phyloP scores from a whole-genome alignment of 75 land plant genomes.

The Cupressus sempervirens region DNA sequence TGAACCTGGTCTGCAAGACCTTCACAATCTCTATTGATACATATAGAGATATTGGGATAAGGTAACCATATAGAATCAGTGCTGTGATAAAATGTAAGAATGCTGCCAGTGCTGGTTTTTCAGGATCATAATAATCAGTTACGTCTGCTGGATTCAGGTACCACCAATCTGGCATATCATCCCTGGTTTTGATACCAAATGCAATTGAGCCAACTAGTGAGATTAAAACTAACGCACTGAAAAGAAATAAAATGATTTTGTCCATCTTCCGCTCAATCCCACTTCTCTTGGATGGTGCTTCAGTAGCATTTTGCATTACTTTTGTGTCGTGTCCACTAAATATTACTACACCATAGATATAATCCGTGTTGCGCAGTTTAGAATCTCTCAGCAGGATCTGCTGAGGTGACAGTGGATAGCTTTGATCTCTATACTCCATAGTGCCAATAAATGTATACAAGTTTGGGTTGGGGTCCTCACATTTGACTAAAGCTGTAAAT shows the following conservation, averaged over 20 bases:
- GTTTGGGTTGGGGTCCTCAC: slow-evolving; percentile 53
- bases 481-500: slow-evolving; percentile 32
- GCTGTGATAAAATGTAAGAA: slow-evolving; percentile 49
- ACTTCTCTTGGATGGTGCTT: slow-evolving; percentile 50
- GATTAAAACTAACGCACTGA: slow-evolving; percentile 26
- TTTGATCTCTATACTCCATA: slow-evolving; percentile 23
- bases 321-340: slow-evolving; percentile 56
- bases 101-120: slow-evolving; percentile 33
- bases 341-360: slow-evolving; percentile 40
- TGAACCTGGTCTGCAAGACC: slow-evolving; percentile 48
- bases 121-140: slow-evolving; percentile 30
- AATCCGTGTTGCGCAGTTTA: slow-evolving; percentile 44
- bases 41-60: slow-evolving; percentile 49
- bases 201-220: slow-evolving; percentile 37
- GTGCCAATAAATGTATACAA: slow-evolving; percentile 45
- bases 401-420: slow-evolving; percentile 39
- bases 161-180: slow-evolving; percentile 43
- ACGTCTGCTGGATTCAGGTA: slow-evolving; percentile 43
- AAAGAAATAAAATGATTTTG: slow-evolving; percentile 36
- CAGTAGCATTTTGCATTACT: slow-evolving; percentile 44
- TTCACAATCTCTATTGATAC: slow-evolving; percentile 53
- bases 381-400: slow-evolving; percentile 49
- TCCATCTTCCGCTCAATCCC: slow-evolving; percentile 49
- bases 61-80: slow-evolving; percentile 40
- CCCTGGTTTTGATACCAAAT: slow-evolving; percentile 33